Evolutionary conservation across 805 yeast genomes (phyloP), one percentile per base, ranked within the genome.

Genomic region (Candida adriatica): DNA sequence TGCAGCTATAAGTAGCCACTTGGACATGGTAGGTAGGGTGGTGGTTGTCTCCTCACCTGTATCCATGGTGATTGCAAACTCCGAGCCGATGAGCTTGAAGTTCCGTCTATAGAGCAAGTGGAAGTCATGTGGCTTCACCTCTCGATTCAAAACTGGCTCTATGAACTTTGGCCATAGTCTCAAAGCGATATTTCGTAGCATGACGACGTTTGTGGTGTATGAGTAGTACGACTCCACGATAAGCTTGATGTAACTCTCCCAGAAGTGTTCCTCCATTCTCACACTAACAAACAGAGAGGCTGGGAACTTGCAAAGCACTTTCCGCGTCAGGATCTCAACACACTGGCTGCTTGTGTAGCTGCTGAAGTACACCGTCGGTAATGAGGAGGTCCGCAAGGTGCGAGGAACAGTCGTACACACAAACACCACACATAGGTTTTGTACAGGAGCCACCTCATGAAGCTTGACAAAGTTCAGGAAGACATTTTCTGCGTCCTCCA

Each of bases 1-100:
- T 1, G 94, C 78, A 1, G 95, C 85, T 19, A 86, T 68, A 11
- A 87, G 56, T n/a, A 88, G 56, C 48, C 70, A 84, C 48, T 83
- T 81, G 3, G 90, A 70, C 30, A 72, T 67, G 7, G 49, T 51
- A 0, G 88, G 75, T 25, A 83, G 57, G 41, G 76, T 79, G 31
- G 65, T 55, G 1, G 38, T 34, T n/a, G 26, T 4, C 2, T 33
- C 39, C 30, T 7, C 30, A 8, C 33, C 32, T 14, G 31, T 39
- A 3, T 37, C 37, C n/a, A 38, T 30, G 4, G 40, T 27, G n/a
- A 43, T 24, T 3, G 60, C 54, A 35, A 50, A 62, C 18, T 57
- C 59, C 3, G 66, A 56, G 4, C 48, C 37, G 6, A 61, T 55
- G 8, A 61, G 34, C 8, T 45, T 39, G 16, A 48, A 38, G 24